Evolutionary conservation across 2,329 filamentous ascomycete genomes (phyloP).

Genomic region (Sporothrix globosa): DNA sequence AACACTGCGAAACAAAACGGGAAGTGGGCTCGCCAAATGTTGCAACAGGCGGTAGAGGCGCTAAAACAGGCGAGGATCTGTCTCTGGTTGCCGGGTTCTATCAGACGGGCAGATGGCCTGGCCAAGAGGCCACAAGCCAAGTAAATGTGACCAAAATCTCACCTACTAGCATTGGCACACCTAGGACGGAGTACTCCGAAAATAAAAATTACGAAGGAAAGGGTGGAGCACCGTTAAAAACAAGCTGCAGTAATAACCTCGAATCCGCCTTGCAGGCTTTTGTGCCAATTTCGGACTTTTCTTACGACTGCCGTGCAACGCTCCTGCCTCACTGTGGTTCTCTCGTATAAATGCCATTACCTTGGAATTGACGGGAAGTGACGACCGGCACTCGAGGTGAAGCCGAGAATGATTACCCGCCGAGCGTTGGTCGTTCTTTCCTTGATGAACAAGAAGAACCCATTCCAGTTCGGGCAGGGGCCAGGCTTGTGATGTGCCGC

Average conservation of each 20-base stretch:
- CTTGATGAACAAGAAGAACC: background rate
- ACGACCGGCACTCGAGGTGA: background rate
- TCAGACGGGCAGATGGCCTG: background rate
- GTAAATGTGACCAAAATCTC: constrained; percentile 12
- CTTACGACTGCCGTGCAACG: background rate
- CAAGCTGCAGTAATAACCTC: background rate
- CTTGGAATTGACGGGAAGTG: background rate
- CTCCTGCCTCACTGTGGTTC: background rate
- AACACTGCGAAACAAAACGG: background rate
- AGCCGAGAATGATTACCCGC: background rate
- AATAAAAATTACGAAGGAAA: no score
- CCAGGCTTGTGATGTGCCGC: background rate
- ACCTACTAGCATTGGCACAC: background rate
- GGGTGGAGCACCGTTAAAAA: no score
- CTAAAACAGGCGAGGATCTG: constrained; percentile 4
- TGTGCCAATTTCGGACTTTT: background rate
- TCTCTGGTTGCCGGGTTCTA: background rate
- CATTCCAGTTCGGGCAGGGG: background rate
- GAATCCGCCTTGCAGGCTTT: background rate
- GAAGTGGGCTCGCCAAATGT: background rate
- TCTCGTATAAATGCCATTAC: background rate
- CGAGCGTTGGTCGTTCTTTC: constrained; percentile 2
- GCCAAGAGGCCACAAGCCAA: background rate
- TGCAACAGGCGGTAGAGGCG: background rate
- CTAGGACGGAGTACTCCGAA: background rate